Evolutionary conservation across 1,284 basidiomycete species (phyloP).

Genomic region (Irpex sp.): DNA sequence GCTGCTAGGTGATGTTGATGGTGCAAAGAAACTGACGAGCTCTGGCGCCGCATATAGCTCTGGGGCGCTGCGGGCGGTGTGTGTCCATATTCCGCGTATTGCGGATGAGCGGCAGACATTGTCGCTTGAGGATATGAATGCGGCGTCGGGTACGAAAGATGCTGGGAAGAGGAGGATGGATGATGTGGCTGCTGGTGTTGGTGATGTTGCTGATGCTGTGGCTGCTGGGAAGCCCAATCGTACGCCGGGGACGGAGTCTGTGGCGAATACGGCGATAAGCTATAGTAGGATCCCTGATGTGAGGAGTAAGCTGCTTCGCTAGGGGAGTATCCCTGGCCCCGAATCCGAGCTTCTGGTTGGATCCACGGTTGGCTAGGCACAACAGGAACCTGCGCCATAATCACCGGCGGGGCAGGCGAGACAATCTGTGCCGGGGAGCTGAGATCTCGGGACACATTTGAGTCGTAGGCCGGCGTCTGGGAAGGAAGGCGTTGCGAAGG

Average conservation of each 20-base stretch:
- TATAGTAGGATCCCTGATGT: not conserved
- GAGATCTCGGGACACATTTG: not conserved
- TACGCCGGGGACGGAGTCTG: not conserved
- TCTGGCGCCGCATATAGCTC: conserved; percentile 1
- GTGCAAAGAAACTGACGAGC: not conserved
- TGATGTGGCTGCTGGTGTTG: conserved; percentile 9
- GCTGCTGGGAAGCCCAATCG: conserved; percentile 8
- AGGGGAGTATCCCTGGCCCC: not conserved
- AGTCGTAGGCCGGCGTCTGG: not conserved
- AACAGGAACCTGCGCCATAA: not conserved
- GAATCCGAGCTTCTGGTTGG: not conserved
- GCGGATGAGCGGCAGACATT: not conserved
- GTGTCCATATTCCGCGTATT: conserved; percentile 4
- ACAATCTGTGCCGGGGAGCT: not conserved
- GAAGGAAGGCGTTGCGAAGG: not conserved
- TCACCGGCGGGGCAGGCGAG: not conserved
- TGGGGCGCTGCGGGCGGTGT: not conserved
- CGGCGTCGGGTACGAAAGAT: not conserved
- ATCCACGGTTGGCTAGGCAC: not conserved
- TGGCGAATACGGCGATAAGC: not conserved
- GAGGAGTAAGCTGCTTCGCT: not conserved
- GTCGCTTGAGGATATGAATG: not conserved
- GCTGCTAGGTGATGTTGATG: not conserved
- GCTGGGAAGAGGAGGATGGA: not conserved
- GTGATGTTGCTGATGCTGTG: conserved; percentile 9